A percentile compares a stretch with the other conserved stretches of the same genome.
phyloP scores from a whole-genome alignment of 345 rosid genomes.

The Cardiospermum halicacabum region DNA sequence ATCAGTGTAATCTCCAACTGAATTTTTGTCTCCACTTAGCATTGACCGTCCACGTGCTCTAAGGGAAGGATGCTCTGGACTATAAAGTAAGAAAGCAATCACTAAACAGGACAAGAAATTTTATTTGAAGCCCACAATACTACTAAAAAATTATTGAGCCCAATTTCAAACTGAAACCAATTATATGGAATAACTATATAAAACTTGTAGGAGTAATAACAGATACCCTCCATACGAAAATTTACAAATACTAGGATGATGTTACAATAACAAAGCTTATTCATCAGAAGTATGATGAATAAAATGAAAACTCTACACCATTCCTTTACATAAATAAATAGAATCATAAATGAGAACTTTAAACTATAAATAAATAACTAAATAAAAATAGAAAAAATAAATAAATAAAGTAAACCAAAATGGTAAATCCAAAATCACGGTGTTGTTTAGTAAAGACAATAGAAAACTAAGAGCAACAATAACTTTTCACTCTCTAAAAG shows the following conservation, averaged over 20 bases:
- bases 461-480: neutral
- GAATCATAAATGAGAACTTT: neutral
- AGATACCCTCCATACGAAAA: neutral
- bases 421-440: neutral
- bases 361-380: neutral
- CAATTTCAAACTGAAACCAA: too few relatives aligned
- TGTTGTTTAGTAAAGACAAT: neutral
- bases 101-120: neutral
- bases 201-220: neutral
- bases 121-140: neutral
- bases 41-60: slow-evolving; percentile 70
- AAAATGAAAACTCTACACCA: too few relatives aligned
- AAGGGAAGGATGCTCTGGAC: slow-evolving; percentile 90
- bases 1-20: slow-evolving; percentile 51
- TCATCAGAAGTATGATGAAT: too few relatives aligned
- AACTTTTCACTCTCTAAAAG: too few relatives aligned
- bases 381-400: neutral
- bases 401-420: neutral
- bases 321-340: too few relatives aligned
- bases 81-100: slow-evolving; percentile 27
- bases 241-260: neutral
- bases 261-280: too few relatives aligned
- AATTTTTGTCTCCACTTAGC: slow-evolving; percentile 74
- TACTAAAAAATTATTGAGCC: too few relatives aligned
- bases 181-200: too few relatives aligned